phyloP scores from a whole-genome alignment of 345 rosid genomes.

The Toxicodendron radicans region DNA sequence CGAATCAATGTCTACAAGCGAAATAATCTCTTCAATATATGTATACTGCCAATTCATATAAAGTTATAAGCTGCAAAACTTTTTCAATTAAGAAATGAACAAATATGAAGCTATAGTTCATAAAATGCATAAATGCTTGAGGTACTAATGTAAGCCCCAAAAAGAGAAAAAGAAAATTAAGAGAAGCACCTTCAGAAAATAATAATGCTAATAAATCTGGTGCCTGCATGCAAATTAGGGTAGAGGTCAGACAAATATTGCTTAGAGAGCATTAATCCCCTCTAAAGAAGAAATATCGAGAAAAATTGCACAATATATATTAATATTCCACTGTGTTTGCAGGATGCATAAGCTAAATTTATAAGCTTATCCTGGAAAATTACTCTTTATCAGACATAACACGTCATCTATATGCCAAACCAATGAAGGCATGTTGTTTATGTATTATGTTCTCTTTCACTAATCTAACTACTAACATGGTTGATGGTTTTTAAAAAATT shows the following conservation, averaged over 20 bases:
- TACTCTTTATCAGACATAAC: too few relatives aligned
- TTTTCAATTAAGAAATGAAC: constrained; percentile 2
- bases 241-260: not conserved
- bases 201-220: constrained; percentile 74
- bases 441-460: too few relatives aligned
- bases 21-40: not conserved
- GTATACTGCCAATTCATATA: not conserved
- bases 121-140: constrained; percentile 3
- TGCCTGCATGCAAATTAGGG: constrained; percentile 56
- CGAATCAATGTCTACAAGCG: not conserved
- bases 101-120: not conserved
- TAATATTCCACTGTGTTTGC: not conserved
- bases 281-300: not conserved
- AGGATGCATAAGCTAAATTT: not conserved
- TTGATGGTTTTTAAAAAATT: too few relatives aligned
- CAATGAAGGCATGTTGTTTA: too few relatives aligned
- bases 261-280: not conserved
- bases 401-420: too few relatives aligned
- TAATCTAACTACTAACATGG: too few relatives aligned
- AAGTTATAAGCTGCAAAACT: not conserved
- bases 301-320: not conserved
- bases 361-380: not conserved
- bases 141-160: not conserved
- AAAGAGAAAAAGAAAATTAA: constrained; percentile 9
- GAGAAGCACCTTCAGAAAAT: constrained; percentile 65